Base-by-base conservation (phyloP, 1,139 yeast genomes). In the Ogataea hybrid region DNA sequence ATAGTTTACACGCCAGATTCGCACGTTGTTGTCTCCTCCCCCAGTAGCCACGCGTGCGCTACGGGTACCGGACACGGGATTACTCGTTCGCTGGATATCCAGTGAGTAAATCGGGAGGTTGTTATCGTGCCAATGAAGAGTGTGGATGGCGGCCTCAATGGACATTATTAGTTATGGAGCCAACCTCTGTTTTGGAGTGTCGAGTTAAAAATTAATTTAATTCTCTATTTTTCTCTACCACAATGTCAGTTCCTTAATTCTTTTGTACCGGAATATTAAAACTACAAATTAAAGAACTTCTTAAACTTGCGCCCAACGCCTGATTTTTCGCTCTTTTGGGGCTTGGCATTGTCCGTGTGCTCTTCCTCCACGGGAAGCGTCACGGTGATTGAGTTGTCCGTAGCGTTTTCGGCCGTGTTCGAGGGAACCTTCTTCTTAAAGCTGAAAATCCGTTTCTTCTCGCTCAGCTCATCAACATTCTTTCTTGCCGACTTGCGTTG, bases 21-120 rank as follows among this genome's bases (percentile, higher is more conserved):
- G 71, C 11, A 89, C 82, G 56, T 86, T 86, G 58, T 86, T 87
- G 61, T 92, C 98, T 30, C 97, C 97, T 12, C 98, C 98, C 0
- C 89, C 95, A 0, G 97, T 92, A 4, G 82, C 92, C 30, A 92
- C 66, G 33, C 92, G 71, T 11, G 56, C 57, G 5, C 70, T 58
- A 6, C 27, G 28, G 6, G 32, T 18, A 5, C 31, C 34, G n/a
- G n/a, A n/a, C n/a, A 14, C 32, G 12, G 33, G 11, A 15, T 47
- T 41, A 36, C 53, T 44, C 11, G 47, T 48, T 1, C 87, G 87
- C 62, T 89, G 96, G 62, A 88, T 84, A 48, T 81, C 81, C 1
- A 86, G 81, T 21, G 90, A 76, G 62, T 90, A 94, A 4, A 92
- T 85, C 0, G 98, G 96, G 59, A 78, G 80, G 51, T 73, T 79